Evolutionary conservation across 306 rosid species (phyloP), one percentile per base, ranked within the genome.

Genomic region (Cucumis hystrix): DNA sequence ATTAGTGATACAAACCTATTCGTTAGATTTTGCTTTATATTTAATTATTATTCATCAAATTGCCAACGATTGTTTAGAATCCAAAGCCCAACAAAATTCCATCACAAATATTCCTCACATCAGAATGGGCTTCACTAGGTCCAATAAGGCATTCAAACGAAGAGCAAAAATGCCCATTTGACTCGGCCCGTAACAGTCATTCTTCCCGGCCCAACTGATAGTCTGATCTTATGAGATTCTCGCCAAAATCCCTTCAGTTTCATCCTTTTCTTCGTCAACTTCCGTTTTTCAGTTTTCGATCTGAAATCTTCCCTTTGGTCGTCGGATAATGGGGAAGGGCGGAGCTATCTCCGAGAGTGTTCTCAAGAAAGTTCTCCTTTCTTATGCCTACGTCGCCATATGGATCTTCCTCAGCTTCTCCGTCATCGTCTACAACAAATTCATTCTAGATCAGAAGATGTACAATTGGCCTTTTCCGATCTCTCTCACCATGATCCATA

Each of bases 351-450:
- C 98, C 40, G 97, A 88, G 7, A 80, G 86, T 51, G 96, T 95
- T 5, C 84, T 92, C 57, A 95, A 84, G 91, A 95, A 92, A 54
- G 84, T 95, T 35, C 72, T 95, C 35, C 89, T 95, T 76, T 92
- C 99, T 13, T 95, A 92, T 84, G 74, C 97, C 33, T 95, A 95
- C 78, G 97, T 95, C 0, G 91, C 85, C 18, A 77, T 90, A 79
- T 92, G 99, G 99, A 92, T 95, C 99, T 89, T 87, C 87, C 99
- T 95, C 67, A 84, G 90, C 81, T 95, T 92, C 97, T 87, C 97
- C 5, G 97, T 95, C 12, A 95, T 95, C 84, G 97, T 95, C 13
- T 95, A 80, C 97, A 95, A 95, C 89, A 95, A 95, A 83, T 95
- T 87, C 92, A 95, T 95, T 83, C 85, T 95, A 11, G 97, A 95